phyloP scores from a whole-genome alignment of 805 yeast genomes.

The Kodamaea hsintzibuensis region DNA sequence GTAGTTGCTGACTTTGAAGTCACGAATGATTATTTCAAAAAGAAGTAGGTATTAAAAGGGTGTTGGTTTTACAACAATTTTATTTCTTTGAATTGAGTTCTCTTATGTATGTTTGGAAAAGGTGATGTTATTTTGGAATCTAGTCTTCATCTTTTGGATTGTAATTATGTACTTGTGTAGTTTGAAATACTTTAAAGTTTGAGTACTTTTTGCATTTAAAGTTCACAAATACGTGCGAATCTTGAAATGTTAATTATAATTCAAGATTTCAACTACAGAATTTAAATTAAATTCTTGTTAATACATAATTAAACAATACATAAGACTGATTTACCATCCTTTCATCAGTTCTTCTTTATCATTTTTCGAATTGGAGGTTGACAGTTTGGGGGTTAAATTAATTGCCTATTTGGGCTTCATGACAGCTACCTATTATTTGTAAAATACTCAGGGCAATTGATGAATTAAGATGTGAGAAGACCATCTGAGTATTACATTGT shows the following conservation, averaged over 20 bases:
- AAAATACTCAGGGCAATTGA: neutral
- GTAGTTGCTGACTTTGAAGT: constrained; percentile 27
- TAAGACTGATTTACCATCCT: neutral
- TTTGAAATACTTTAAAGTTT: no score
- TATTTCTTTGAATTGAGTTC: neutral
- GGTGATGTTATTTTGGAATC: neutral
- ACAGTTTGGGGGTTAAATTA: neutral
- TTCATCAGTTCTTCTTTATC: neutral
- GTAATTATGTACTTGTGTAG: no score
- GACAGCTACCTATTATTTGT: neutral
- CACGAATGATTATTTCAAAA: constrained; percentile 1
- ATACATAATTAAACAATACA: neutral
- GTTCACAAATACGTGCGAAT: no score
- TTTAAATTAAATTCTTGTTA: no score
- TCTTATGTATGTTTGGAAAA: neutral
- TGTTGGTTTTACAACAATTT: neutral
- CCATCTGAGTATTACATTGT: no score
- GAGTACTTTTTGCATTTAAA: no score
- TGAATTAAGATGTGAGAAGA: no score
- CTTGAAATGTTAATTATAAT: no score
- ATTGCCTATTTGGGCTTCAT: neutral
- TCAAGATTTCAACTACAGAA: neutral
- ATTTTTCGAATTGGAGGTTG: neutral
- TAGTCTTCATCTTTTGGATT: no score
- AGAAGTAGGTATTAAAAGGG: neutral